These are phyloP conservation scores for Massospora cicadina DNA, from an alignment of 371 early-diverging fungal species.

Conservation along the genomic window DNA sequence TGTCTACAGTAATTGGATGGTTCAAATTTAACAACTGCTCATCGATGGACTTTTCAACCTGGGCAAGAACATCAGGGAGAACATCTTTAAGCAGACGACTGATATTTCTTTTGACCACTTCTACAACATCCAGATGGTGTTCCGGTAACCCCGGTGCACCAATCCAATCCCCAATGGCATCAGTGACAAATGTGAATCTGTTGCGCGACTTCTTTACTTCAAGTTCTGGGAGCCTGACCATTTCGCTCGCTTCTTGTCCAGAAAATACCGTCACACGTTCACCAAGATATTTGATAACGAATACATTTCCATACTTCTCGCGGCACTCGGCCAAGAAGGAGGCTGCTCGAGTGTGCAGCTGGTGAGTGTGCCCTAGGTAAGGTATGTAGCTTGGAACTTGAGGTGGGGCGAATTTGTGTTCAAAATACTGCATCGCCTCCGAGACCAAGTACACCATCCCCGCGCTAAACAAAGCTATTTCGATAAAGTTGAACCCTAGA, in stretches of 20 bases:
- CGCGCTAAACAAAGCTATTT: background rate
- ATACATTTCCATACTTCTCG: slow-evolving; percentile 10
- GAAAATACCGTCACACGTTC: background rate
- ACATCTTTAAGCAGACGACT: background rate
- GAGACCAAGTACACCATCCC: background rate
- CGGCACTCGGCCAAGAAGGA: background rate
- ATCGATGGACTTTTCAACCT: background rate
- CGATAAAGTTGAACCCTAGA: background rate
- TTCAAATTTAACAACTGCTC: background rate
- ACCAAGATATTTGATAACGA: slow-evolving; percentile 7
- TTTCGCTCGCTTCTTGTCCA: background rate
- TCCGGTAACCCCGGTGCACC: background rate
- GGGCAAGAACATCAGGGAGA: background rate
- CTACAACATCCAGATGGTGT: background rate
- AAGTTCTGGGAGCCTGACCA: background rate
- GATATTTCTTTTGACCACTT: background rate
- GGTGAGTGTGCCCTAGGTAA: slow-evolving; percentile 10
- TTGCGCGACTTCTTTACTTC: background rate
- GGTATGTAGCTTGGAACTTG: slow-evolving; percentile 10
- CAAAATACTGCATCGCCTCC: background rate
- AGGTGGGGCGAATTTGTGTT: slow-evolving; percentile 5
- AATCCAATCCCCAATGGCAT: background rate
- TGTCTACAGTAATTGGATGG: background rate
- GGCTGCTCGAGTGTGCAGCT: background rate
- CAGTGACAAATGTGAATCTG: background rate